These are phyloP conservation scores for Leptodermis oblonga DNA, from an alignment of 257 asterid species.

Conservation along the genomic window DNA sequence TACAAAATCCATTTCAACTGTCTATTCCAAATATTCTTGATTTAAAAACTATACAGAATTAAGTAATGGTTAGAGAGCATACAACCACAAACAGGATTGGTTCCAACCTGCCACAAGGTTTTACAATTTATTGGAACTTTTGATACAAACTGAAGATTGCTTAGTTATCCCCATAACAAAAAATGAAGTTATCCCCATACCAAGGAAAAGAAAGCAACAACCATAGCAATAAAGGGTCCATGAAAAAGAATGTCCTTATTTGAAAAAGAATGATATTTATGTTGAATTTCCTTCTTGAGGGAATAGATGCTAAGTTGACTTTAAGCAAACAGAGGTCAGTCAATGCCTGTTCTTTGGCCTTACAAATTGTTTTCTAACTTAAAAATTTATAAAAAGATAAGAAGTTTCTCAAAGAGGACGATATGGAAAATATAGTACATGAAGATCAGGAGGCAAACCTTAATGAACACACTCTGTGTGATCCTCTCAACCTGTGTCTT, in stretches of 20 bases:
- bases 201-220: neutral
- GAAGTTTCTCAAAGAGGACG: constrained; percentile 9
- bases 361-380: neutral
- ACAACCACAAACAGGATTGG: neutral
- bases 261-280: neutral
- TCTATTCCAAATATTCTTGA: neutral
- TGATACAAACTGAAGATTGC: neutral
- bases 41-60: neutral
- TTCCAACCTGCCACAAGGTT: neutral
- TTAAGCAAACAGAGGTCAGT: neutral
- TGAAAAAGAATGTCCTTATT: neutral
- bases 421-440: neutral
- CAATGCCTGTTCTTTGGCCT: neutral
- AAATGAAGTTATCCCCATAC: neutral
- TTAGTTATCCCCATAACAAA: neutral
- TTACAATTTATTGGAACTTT: neutral
- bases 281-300: neutral
- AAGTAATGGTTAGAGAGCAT: neutral
- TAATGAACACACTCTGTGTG: constrained; percentile 32
- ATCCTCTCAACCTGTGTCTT: constrained; percentile 31
- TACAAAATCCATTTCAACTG: constrained; percentile 1
- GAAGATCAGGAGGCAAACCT: constrained; percentile 36
- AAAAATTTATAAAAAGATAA: neutral
- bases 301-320: neutral
- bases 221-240: neutral